phyloP scores from a whole-genome alignment of 1,284 basidiomycete species.

The Apiotrichum brassicae region DNA sequence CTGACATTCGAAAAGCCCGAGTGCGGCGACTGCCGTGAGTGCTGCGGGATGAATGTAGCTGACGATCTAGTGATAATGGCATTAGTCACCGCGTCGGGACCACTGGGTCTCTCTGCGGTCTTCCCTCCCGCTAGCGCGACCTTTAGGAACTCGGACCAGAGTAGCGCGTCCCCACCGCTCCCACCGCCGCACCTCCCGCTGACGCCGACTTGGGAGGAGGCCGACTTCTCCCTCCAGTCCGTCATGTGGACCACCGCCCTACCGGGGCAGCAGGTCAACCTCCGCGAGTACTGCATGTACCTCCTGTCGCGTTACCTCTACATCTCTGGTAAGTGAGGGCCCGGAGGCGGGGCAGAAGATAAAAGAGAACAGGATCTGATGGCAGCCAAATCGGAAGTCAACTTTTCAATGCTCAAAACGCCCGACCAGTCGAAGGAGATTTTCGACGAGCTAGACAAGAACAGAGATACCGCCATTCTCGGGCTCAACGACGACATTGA shows the following conservation, averaged over 20 bases:
- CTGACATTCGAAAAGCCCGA: slow-evolving; percentile 49
- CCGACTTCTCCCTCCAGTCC: slow-evolving; percentile 47
- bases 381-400: slow-evolving; percentile 24
- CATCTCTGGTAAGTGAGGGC: slow-evolving; percentile 28
- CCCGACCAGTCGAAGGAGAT: slow-evolving; percentile 25
- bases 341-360: no score
- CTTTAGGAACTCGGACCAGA: slow-evolving; percentile 9
- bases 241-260: slow-evolving; percentile 38
- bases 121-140: slow-evolving; percentile 43
- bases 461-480: slow-evolving; percentile 23
- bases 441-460: slow-evolving; percentile 21
- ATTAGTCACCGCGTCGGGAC: slow-evolving; percentile 49
- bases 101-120: slow-evolving; percentile 50
- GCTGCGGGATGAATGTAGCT: background rate
- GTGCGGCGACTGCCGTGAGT: slow-evolving; percentile 54
- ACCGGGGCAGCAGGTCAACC: slow-evolving; percentile 36
- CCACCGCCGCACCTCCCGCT: slow-evolving; percentile 49
- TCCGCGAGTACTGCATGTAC: slow-evolving; percentile 48
- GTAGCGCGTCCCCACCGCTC: slow-evolving; percentile 16
- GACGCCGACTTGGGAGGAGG: slow-evolving; percentile 46
- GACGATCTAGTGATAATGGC: slow-evolving; percentile 48
- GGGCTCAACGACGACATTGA: slow-evolving; percentile 45
- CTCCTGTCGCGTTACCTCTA: slow-evolving; percentile 51
- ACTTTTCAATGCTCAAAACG: slow-evolving; percentile 40
- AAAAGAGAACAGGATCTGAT: background rate